Percentiles rank a stretch among this genome's conserved stretches.
Conservation (phyloP, 306 rosid genomes). For the Pachyrhizus erosus region DNA sequence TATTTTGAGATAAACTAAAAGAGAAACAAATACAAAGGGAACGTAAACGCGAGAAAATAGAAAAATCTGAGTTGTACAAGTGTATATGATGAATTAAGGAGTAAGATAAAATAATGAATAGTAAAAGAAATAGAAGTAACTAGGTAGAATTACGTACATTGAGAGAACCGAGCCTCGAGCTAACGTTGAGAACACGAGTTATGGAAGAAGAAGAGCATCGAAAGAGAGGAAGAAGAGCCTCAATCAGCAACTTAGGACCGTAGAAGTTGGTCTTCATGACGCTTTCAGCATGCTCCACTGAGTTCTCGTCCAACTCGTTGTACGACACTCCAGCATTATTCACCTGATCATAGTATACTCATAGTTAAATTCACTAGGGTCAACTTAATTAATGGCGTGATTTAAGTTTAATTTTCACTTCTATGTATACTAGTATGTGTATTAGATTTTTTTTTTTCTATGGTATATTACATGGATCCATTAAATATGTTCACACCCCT, state of each 20-base stretch:
- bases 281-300: conserved; percentile 70
- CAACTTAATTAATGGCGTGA: too few relatives aligned
- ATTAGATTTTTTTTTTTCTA: too few relatives aligned
- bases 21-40: too few relatives aligned
- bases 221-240: conserved; percentile 71
- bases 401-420: too few relatives aligned
- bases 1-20: too few relatives aligned
- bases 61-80: too few relatives aligned
- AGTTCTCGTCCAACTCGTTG: conserved; percentile 68
- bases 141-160: conserved; percentile 47
- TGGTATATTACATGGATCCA: too few relatives aligned
- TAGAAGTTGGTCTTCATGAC: conserved; percentile 76
- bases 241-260: conserved; percentile 69
- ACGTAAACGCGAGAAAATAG: too few relatives aligned
- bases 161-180: conserved; percentile 88
- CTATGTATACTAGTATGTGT: too few relatives aligned
- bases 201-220: conserved; percentile 57
- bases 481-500: too few relatives aligned
- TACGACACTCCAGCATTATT: conserved; percentile 87
- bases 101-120: neutral
- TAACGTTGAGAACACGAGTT: conserved; percentile 73
- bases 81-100: too few relatives aligned
- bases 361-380: too few relatives aligned
- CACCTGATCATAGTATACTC: conserved; percentile 61
- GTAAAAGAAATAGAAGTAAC: neutral